These are phyloP conservation scores for Phellinidium pouzarii DNA, from an alignment of 1,284 basidiomycete genomes.

Conservation along the genomic window DNA sequence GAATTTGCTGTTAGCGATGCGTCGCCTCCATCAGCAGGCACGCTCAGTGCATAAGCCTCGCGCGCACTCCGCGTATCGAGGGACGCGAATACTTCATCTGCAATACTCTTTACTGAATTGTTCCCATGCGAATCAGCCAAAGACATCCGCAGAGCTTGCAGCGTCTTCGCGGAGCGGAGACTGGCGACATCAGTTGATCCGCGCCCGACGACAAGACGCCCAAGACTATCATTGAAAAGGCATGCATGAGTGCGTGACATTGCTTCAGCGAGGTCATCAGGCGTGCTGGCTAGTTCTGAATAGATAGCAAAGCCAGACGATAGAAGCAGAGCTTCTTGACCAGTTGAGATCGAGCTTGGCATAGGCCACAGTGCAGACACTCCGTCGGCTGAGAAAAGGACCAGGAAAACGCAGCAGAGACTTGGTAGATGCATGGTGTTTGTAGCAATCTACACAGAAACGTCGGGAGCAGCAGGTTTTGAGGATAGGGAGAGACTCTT, in stretches of 20 bases:
- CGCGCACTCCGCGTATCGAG: conserved; percentile 39
- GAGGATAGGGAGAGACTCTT: not conserved
- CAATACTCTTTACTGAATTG: conserved; percentile 31
- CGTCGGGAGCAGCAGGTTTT: too few species aligned
- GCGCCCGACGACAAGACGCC: conserved; percentile 44
- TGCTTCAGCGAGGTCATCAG: conserved; percentile 38
- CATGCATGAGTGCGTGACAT: conserved; percentile 34
- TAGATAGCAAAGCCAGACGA: conserved; percentile 41
- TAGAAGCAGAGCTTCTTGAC: conserved; percentile 45
- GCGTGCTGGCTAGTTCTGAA: conserved; percentile 32
- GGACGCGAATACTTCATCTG: conserved; percentile 47
- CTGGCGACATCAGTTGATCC: conserved; percentile 26
- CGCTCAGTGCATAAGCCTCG: conserved; percentile 60
- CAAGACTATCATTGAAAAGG: conserved; percentile 43
- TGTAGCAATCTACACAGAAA: too few species aligned
- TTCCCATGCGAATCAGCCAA: not conserved
- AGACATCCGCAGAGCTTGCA: conserved; percentile 4
- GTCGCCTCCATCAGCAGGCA: conserved; percentile 53
- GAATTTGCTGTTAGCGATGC: conserved; percentile 65
- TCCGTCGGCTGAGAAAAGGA: not conserved
- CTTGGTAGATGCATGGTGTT: not conserved
- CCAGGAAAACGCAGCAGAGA: not conserved
- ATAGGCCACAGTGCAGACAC: conserved; percentile 46
- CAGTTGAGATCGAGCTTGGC: conserved; percentile 45
- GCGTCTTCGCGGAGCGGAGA: not conserved